Conservation (phyloP, 2,329 filamentous ascomycete species). For the Aureobasidium pullulans region DNA sequence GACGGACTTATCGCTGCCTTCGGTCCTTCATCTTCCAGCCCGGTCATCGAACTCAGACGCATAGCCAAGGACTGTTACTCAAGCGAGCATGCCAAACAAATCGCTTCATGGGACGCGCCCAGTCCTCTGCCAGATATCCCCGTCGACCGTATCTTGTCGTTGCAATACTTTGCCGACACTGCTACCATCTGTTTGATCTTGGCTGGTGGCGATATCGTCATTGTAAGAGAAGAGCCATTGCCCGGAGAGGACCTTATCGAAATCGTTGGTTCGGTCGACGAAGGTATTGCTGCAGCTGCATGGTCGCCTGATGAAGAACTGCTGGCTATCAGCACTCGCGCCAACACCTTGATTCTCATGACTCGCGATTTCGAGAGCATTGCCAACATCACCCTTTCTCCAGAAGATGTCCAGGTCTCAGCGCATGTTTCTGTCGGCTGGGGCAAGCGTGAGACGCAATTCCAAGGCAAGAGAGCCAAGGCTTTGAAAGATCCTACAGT, state of each 20-base stretch:
- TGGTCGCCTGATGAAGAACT: slow-evolving; percentile 97
- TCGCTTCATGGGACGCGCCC: slow-evolving; percentile 85
- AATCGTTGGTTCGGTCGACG: slow-evolving; percentile 90
- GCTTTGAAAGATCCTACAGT: slow-evolving; percentile 89
- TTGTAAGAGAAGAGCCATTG: slow-evolving; percentile 65
- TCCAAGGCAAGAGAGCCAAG: slow-evolving; percentile 82
- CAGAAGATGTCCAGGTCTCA: slow-evolving; percentile 75
- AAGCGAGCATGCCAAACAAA: slow-evolving; percentile 38
- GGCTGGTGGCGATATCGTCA: slow-evolving; percentile 82
- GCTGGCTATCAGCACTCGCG: slow-evolving; percentile 72
- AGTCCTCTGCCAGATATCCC: slow-evolving; percentile 63
- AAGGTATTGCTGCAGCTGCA: slow-evolving; percentile 76
- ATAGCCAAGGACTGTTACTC: slow-evolving; percentile 35
- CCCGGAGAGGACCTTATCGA: slow-evolving; percentile 73
- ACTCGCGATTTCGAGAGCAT: slow-evolving; percentile 82
- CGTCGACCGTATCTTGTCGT: slow-evolving; percentile 66
- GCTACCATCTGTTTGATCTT: slow-evolving; percentile 73
- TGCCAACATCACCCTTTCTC: slow-evolving; percentile 62
- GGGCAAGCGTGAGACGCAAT: slow-evolving; percentile 98
- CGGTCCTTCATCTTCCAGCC: slow-evolving; percentile 65
- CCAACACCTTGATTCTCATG: slow-evolving; percentile 80
- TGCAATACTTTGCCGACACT: slow-evolving; percentile 81
- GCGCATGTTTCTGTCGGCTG: slow-evolving; percentile 73
- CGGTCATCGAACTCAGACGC: slow-evolving; percentile 65
- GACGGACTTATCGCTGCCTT: slow-evolving; percentile 76